Percentiles rank a stretch among this genome's conserved stretches.
Evolutionary conservation across 495 filamentous ascomycete genomes (phyloP).

Genomic region (Xylaria sp.): DNA sequence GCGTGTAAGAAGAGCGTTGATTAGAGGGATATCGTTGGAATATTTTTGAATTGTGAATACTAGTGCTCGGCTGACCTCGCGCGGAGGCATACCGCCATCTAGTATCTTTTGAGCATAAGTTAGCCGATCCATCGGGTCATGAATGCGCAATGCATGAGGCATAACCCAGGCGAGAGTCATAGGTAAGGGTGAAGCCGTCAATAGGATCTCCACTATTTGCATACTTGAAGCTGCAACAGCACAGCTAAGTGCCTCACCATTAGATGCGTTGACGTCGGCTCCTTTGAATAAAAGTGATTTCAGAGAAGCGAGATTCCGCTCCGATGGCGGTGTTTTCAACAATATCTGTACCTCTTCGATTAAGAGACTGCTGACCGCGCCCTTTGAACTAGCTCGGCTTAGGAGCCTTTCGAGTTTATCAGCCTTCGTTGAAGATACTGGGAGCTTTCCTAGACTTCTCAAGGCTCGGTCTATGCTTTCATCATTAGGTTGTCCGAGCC

Average conservation of each 20-base stretch:
- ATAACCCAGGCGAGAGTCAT: constrained; percentile 46
- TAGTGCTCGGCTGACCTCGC: constrained; percentile 52
- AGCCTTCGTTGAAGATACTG: constrained; percentile 44
- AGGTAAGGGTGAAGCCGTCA: constrained; percentile 40
- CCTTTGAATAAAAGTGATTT: constrained; percentile 49
- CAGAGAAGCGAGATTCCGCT: constrained; percentile 42
- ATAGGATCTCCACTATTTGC: constrained; percentile 49
- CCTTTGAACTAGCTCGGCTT: constrained; percentile 44
- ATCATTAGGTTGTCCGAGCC: constrained; percentile 45
- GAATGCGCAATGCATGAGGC: constrained; percentile 51
- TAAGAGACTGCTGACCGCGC: constrained; percentile 43
- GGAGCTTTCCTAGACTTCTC: constrained; percentile 39
- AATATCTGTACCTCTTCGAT: constrained; percentile 50
- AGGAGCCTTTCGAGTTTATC: constrained; percentile 48
- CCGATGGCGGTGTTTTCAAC: constrained; percentile 37
- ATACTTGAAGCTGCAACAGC: constrained; percentile 48
- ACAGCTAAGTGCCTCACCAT: constrained; percentile 49
- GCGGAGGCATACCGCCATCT: constrained; percentile 45
- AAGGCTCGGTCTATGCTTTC: constrained; percentile 45
- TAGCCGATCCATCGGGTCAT: constrained; percentile 50
- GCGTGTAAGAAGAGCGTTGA: constrained; percentile 44
- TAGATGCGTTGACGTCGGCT: constrained; percentile 52
- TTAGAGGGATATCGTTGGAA: constrained; percentile 47
- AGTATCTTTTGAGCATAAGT: constrained; percentile 51
- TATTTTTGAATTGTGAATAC: constrained; percentile 50